These are phyloP conservation scores for Penicillium sp. DNA, from an alignment of 2,329 filamentous ascomycete genomes.

Conservation along the genomic window DNA sequence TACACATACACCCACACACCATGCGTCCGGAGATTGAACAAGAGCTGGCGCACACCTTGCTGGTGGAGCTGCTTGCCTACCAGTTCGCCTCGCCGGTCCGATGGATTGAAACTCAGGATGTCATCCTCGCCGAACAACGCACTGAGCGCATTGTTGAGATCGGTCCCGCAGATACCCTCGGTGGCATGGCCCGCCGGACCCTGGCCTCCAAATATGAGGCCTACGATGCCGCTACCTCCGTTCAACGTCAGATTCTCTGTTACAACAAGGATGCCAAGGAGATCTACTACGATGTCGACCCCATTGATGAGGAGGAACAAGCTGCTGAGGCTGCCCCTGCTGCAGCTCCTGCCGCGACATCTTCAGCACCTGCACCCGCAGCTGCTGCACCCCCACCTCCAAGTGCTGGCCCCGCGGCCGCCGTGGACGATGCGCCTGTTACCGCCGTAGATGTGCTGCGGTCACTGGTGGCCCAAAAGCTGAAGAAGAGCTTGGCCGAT, in stretches of 20 bases:
- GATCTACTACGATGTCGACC: conserved; percentile 98
- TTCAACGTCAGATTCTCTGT: conserved; percentile 96
- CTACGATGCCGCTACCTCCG: conserved; percentile 93
- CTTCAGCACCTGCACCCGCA: conserved; percentile 49
- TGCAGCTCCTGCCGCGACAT: conserved; percentile 37
- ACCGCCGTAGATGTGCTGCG: conserved; percentile 87
- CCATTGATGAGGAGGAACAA: conserved; percentile 81
- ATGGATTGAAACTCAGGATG: conserved; percentile 99
- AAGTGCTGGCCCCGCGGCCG: conserved; percentile 80
- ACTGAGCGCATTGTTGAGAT: conserved; percentile 98
- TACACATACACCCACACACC: conserved; percentile 35
- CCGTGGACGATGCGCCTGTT: conserved; percentile 83
- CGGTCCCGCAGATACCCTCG: conserved; percentile 92
- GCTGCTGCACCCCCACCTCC: conserved; percentile 60
- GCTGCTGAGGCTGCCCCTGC: conserved; percentile 40
- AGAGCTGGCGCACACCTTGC: conserved; percentile 95
- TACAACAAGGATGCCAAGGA: conserved; percentile 99
- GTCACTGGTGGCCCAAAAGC: conserved; percentile 88
- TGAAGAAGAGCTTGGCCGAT: conserved; percentile 90
- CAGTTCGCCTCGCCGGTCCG: conserved; percentile 98
- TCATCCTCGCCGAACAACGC: conserved; percentile 92
- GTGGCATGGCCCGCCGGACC: conserved; percentile 95
- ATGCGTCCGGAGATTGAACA: conserved; percentile 99
- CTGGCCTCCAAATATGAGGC: conserved; percentile 97
- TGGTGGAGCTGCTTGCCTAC: conserved; percentile 98